Evolutionary conservation across 2,329 filamentous ascomycete species (phyloP), one percentile per base, ranked within the genome.

Genomic region (Bipolaris bicolor): DNA sequence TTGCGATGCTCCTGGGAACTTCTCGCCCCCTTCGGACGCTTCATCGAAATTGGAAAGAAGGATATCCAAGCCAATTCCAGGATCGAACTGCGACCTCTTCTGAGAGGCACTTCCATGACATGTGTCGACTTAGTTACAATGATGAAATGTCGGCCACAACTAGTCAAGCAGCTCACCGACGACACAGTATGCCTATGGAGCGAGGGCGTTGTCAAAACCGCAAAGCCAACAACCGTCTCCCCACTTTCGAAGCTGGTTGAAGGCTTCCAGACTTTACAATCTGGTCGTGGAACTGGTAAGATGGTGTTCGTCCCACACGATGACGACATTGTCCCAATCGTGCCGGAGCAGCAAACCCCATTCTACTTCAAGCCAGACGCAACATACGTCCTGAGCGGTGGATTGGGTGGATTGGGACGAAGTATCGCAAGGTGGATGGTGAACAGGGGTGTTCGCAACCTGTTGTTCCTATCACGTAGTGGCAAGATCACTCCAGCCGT

Each of bases 1-100:
- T 55, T 73, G 9, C 53, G 57, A 16, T 74, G 74, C 0, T 79
- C 76, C 0, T 84, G 79, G 80, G 61, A 74, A 7, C 80, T 78
- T 36, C 69, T 83, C 1, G 80, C 80, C 1, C 36, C 55, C 26
- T 58, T 49, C 29, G 63, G 63, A 13, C 47, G 46, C 15, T 52
- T 62, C 22, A 44, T 62, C 13, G 60, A 64, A 16, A 62, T 64
- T 20, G 60, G 62, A 6, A 61, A 63, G 29, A 50, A 52, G 15
- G 62, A 66, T 15, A 52, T 65, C 15, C 45, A 39, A 6, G 16
- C 43, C 15, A 66, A 66, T 33, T 55, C 51, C 0, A 36, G 43
- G 10, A 47, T 66, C 0, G 44, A 54, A 18, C 55, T 63, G 55
- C 26, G n/a, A 16, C 26, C 33, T 9, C 61, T 66, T 15, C 34